A percentile compares a stretch with the other conserved stretches of the same genome.
phyloP scores from a whole-genome alignment of 208 protist species.

The Trypanosoma conorhini region DNA sequence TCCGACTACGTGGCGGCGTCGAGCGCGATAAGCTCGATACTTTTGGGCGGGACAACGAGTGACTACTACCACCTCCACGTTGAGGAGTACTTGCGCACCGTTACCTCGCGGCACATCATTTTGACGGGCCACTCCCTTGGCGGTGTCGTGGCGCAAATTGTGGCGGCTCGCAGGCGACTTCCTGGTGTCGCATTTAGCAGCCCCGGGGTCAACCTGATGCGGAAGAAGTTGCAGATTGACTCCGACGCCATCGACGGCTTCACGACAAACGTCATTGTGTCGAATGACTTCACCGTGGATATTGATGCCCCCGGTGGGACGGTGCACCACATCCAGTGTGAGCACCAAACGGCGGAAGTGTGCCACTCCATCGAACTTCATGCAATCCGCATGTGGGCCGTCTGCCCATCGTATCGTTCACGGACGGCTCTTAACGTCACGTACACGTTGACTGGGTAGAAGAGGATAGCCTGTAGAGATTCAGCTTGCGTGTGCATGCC shows the following conservation, averaged over 20 bases:
- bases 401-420: constrained; percentile 29
- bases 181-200: constrained; percentile 29
- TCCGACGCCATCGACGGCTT: constrained; percentile 24
- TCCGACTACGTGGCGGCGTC: constrained; percentile 27
- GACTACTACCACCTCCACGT: constrained; percentile 33
- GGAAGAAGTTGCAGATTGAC: constrained; percentile 28
- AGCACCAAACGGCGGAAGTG: constrained; percentile 25
- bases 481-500: neutral
- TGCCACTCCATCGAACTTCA: constrained; percentile 36
- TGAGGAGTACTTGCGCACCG: constrained; percentile 21
- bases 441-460: constrained; percentile 16
- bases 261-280: constrained; percentile 32
- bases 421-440: constrained; percentile 23
- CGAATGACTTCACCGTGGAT: constrained; percentile 24
- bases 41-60: neutral
- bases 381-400: constrained; percentile 27
- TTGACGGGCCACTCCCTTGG: constrained; percentile 33
- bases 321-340: constrained; percentile 33
- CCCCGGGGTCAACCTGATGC: constrained; percentile 30
- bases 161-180: constrained; percentile 21
- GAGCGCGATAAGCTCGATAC: constrained; percentile 14
- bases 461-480: neutral
- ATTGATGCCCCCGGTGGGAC: constrained; percentile 27
- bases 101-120: constrained; percentile 24
- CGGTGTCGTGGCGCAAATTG: constrained; percentile 32